Evolutionary conservation across 2,329 filamentous ascomycete genomes (phyloP).

Genomic region (Lasiodiplodia citricola): DNA sequence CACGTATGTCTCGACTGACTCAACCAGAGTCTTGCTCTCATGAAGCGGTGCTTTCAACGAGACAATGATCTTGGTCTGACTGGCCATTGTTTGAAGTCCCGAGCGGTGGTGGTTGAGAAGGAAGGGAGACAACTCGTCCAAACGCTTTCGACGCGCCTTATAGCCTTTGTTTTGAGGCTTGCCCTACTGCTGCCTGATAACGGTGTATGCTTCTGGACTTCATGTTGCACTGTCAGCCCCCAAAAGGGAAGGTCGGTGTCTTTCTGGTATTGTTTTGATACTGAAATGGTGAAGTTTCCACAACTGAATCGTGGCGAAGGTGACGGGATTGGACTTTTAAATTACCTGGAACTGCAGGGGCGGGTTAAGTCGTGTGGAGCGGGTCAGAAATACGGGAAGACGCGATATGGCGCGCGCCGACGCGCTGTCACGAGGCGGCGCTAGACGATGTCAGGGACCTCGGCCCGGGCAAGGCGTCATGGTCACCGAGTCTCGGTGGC

Average conservation of each 20-base stretch:
- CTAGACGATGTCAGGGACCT: neutral
- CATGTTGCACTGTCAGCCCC: slow-evolving; percentile 3
- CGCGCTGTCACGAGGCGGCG: slow-evolving; percentile 15
- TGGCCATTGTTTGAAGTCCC: slow-evolving; percentile 40
- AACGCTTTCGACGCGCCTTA: neutral
- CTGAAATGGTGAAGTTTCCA: no score
- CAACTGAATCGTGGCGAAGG: neutral
- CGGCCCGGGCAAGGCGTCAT: slow-evolving; percentile 22
- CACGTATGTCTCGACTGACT: slow-evolving; percentile 39
- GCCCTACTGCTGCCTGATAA: neutral
- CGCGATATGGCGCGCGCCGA: slow-evolving; percentile 1
- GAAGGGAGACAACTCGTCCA: neutral
- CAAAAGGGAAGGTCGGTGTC: slow-evolving; percentile 1
- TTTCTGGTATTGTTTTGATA: neutral
- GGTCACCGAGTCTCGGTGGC: slow-evolving; percentile 7
- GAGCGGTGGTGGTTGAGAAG: no score
- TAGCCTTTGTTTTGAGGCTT: neutral
- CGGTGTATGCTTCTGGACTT: neutral
- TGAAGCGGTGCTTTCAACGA: slow-evolving; percentile 30
- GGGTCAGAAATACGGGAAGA: neutral
- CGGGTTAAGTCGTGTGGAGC: neutral
- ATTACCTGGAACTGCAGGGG: neutral
- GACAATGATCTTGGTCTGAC: slow-evolving; percentile 62
- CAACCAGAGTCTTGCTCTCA: slow-evolving; percentile 35
- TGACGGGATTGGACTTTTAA: neutral